Base-by-base conservation (phyloP, 208 protist species). In the Trypanosoma scelopori region DNA sequence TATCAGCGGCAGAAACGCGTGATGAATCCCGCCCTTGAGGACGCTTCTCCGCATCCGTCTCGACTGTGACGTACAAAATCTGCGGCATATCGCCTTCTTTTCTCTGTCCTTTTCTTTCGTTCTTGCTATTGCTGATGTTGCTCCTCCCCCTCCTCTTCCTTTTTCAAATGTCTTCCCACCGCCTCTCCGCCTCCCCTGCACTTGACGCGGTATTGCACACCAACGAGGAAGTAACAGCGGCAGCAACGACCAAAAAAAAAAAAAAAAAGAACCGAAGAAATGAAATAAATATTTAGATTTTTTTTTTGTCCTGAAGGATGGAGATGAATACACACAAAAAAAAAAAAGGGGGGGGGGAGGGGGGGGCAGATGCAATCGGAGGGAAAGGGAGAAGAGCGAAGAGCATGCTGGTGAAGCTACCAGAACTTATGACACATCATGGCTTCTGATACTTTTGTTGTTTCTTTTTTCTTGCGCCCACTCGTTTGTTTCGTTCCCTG, bases 401-500 rank as follows among this genome's bases (percentile, higher is more conserved):
- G 5, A 37, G 32, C 9, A 9, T 37, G 32, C 5, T 37, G 9
- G 5, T 37, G 3, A 37, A 37, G 9, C 32, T 37, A 37, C 32
- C 32, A 37, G 32, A 37, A 37, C 5, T 11, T 37, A 37, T 37
- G 32, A 37, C 32, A 37, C 32, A 37, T 37, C 9, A 9, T 37
- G 3, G 32, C 3, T 37, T 37, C 32, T 3, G 32, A 11, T 37
- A 3, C 32, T 37, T 30, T 27, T 30, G 22, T 20, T 30, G 1
- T 41, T 57, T 9, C 20, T 45, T 18, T 15, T 27, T 41, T 12
- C 32, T 57, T 56, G 4, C 42, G 30, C 55, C 30, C n/a, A 9
- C 60, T 52, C 52, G 41, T 25, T 30, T 55, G 48, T 52, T 30
- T 74, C 62, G n/a, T n/a, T n/a, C n/a, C n/a, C n/a, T n/a, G n/a